These are phyloP conservation scores for Colletotrichum euphorbiae DNA, from an alignment of 2,329 filamentous ascomycete genomes.

Conservation along the genomic window DNA sequence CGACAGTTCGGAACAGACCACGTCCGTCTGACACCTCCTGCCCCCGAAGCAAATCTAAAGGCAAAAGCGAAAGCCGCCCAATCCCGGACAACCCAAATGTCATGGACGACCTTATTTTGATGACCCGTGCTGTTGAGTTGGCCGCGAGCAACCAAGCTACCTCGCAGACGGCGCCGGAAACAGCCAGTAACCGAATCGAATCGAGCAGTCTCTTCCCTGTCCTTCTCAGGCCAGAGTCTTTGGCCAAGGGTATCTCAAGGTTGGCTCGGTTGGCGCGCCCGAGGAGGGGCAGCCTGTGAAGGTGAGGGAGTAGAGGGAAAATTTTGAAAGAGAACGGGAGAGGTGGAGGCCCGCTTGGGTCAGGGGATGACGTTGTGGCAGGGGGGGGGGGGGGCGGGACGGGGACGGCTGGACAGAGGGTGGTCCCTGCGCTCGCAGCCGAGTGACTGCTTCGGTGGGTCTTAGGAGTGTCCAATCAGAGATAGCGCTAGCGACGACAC, in stretches of 20 bases:
- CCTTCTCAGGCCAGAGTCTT: too few relatives aligned
- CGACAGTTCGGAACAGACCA: slow-evolving; percentile 3
- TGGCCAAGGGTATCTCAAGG: too few relatives aligned
- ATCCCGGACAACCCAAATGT: slow-evolving; percentile 4
- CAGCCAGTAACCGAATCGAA: neutral
- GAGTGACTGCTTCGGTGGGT: too few relatives aligned
- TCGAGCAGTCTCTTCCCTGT: too few relatives aligned
- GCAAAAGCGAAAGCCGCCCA: neutral
- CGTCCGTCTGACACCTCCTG: neutral
- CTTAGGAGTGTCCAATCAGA: slow-evolving; percentile 3
- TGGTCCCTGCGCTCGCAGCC: slow-evolving; percentile 26
- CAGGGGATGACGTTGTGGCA: slow-evolving; percentile 29
- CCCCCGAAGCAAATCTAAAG: too few relatives aligned
- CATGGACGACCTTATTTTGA: slow-evolving; percentile 14
- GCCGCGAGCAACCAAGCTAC: neutral
- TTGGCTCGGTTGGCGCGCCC: too few relatives aligned
- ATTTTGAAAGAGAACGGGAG: neutral
- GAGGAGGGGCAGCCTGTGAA: too few relatives aligned
- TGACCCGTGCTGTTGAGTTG: neutral
- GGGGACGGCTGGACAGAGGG: slow-evolving; percentile 9
- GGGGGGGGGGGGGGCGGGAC: neutral
- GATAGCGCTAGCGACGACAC: slow-evolving; percentile 12
- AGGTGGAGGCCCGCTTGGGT: slow-evolving; percentile 7
- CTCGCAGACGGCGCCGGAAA: neutral
- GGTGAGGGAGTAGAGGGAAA: neutral